Conservation (phyloP, 805 yeast genomes). For the Cephaloascus albidus region DNA sequence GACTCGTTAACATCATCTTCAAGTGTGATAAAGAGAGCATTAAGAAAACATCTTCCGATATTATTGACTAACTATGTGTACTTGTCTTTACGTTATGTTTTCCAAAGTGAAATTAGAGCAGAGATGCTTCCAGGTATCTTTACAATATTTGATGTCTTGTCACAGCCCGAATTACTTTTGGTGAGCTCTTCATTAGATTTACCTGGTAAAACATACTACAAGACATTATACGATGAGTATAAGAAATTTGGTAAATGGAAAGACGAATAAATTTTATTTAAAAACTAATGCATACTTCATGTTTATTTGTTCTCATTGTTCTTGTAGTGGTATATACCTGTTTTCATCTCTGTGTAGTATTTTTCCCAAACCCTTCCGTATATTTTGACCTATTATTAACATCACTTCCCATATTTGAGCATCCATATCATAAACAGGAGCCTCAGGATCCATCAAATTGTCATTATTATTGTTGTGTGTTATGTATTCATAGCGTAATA, state of each 20-base stretch:
- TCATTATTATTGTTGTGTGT: constrained; percentile 13
- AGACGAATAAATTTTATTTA: constrained; percentile 28
- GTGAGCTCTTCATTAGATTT: constrained; percentile 59
- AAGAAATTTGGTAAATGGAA: constrained; percentile 77
- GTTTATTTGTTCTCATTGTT: not conserved
- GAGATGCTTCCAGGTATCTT: constrained; percentile 48
- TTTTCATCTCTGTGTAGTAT: constrained; percentile 20
- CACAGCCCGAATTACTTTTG: constrained; percentile 53
- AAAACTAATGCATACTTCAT: constrained; percentile 3
- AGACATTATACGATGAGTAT: constrained; percentile 61
- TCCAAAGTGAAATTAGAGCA: constrained; percentile 35
- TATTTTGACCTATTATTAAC: constrained; percentile 10
- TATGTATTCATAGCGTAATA: constrained; percentile 51
- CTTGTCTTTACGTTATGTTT: constrained; percentile 38
- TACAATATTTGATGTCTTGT: constrained; percentile 58
- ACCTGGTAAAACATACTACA: constrained; percentile 61
- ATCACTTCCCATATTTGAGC: constrained; percentile 25
- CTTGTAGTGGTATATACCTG: constrained; percentile 9
- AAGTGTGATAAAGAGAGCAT: constrained; percentile 42
- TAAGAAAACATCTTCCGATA: constrained; percentile 57
- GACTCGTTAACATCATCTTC: constrained; percentile 44
- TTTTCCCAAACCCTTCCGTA: constrained; percentile 17
- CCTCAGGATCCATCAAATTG: constrained; percentile 5
- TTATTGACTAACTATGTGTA: constrained; percentile 51
- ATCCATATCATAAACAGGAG: constrained; percentile 14